These are phyloP conservation scores for Cryomyces antarcticus DNA, from an alignment of 495 filamentous ascomycete genomes.

Conservation along the genomic window DNA sequence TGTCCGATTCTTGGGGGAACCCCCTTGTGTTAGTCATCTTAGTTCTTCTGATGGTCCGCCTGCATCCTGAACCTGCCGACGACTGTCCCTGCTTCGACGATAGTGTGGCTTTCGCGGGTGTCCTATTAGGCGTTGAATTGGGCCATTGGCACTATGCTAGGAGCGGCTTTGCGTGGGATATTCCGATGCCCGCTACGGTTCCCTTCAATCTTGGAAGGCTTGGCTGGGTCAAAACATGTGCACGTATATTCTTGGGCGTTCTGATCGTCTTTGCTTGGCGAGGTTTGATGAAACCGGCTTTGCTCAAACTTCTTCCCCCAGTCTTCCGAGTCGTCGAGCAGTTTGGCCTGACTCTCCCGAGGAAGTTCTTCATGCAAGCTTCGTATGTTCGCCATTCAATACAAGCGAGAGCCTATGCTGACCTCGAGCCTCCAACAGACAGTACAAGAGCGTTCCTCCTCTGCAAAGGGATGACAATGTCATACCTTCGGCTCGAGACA, in stretches of 20 bases:
- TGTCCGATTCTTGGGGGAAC: conserved; percentile 31
- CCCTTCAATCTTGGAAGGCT: conserved; percentile 42
- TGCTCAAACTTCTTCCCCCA: conserved; percentile 61
- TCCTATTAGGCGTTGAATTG: conserved; percentile 59
- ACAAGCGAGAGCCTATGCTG: neutral
- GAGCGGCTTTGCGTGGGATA: conserved; percentile 31
- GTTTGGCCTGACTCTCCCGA: conserved; percentile 53
- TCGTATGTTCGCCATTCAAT: conserved; percentile 31
- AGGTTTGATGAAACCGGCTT: conserved; percentile 61
- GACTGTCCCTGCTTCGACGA: conserved; percentile 97
- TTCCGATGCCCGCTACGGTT: conserved; percentile 37
- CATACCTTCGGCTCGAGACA: conserved; percentile 63
- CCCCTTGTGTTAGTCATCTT: conserved; percentile 38
- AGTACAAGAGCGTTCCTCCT: conserved; percentile 71
- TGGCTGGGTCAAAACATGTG: conserved; percentile 36
- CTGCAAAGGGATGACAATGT: conserved; percentile 67
- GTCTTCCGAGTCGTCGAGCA: conserved; percentile 73
- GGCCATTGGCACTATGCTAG: conserved; percentile 55
- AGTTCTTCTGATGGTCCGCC: conserved; percentile 55
- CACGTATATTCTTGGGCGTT: conserved; percentile 60
- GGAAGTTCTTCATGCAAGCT: conserved; percentile 75
- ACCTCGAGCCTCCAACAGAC: conserved; percentile 19
- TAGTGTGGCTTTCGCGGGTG: conserved; percentile 79
- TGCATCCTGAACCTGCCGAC: conserved; percentile 91
- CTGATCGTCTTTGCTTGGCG: conserved; percentile 73